Evolutionary conservation across 2,329 filamentous ascomycete genomes (phyloP).

Genomic region (Epichloe typhina): DNA sequence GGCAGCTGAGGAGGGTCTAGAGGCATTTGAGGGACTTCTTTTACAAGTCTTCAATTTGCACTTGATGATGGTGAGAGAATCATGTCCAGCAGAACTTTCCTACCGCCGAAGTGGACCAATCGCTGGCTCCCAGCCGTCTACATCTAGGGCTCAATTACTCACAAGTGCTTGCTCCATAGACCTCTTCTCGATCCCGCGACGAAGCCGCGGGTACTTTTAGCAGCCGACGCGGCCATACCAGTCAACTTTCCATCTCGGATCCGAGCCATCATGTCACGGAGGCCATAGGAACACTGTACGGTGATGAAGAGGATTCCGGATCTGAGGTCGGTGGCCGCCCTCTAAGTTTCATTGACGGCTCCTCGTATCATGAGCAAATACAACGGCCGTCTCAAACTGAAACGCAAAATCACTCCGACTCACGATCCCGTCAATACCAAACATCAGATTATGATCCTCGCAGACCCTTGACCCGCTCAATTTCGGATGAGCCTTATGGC

Average conservation of each 20-base stretch:
- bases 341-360: constrained; percentile 56
- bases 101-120: background rate
- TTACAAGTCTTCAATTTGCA: constrained; percentile 22
- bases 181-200: constrained; percentile 42
- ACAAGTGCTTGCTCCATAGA: constrained; percentile 23
- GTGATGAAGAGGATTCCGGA: constrained; percentile 55
- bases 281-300: constrained; percentile 83
- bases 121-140: background rate
- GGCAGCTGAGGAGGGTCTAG: constrained; percentile 15
- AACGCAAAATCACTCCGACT: background rate
- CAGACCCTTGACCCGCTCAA: constrained; percentile 30
- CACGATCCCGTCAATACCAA: constrained; percentile 14
- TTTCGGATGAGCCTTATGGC: constrained; percentile 28
- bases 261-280: constrained; percentile 90
- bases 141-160: background rate
- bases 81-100: background rate
- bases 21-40: constrained; percentile 21
- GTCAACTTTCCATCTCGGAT: constrained; percentile 61
- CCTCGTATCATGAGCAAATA: constrained; percentile 40
- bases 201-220: constrained; percentile 44
- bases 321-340: constrained; percentile 42
- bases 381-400: constrained; percentile 17
- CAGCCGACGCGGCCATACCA: constrained; percentile 44
- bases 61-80: constrained; percentile 37
- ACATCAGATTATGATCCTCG: constrained; percentile 22